Base-by-base conservation (phyloP, 495 filamentous ascomycete species). In the Podospora pseudopauciseta region DNA sequence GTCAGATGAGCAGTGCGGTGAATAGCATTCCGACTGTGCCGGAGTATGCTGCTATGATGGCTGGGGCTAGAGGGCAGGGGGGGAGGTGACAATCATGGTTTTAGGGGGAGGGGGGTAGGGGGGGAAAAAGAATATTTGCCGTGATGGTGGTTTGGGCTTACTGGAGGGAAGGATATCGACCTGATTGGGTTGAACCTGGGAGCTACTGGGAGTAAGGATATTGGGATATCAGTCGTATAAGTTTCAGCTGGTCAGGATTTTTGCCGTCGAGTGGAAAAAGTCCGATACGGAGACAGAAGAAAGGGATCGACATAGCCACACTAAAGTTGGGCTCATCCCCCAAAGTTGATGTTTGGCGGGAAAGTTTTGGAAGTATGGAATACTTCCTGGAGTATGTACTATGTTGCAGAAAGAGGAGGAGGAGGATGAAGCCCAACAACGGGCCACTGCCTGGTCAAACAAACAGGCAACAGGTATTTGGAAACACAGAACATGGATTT, bases 1-100 rank as follows among this genome's bases (percentile, higher is more conserved):
- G 78, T 67, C 78, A 83, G 71, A 79, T 84, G 78, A 72, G 79
- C 23, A 78, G 72, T 18, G 70, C 77, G 9, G 68, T 79, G 64
- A 73, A 78, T 63, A 74, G 75, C 34, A 73, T 80, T 57, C 77
- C 79, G 5, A 44, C 60, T 5, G 70, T 75, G 34, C 74, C 74
- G 26, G 73, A 73, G 44, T 68, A 44, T 67, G 63, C 66, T 53
- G 65, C 64, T 20, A 63, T 64, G 16, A 66, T 68, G 69, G 66
- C 63, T 30, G 9, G 23, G 18, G 28, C 27, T 53, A 26, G 53
- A 23, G 23, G 23, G 23, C 23, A 23, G 63, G 55, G 60, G 62
- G 6, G 11, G 28, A 19, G 7, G 39, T 49, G 39, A 49, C 39
- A 49, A 49, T 49, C 15, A 13, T 49, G 13, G 39, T 20, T 18